Percentiles rank a stretch among this genome's conserved stretches.
Evolutionary conservation across 2,329 filamentous ascomycete genomes (phyloP).

Genomic region (Colletotrichum ledebouriae): DNA sequence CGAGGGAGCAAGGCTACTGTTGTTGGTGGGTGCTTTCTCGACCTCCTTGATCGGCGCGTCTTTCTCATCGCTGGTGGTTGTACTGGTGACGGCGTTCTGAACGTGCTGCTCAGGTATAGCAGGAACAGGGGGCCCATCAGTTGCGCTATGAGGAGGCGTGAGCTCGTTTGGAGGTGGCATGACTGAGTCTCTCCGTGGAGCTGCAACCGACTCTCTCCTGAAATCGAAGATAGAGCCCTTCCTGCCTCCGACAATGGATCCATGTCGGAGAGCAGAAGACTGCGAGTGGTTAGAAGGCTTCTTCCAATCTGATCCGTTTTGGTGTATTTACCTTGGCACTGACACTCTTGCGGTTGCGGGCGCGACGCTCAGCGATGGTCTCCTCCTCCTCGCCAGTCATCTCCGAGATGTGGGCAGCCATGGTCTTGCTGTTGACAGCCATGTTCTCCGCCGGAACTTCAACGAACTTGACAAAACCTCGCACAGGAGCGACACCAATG

Average conservation of each 20-base stretch:
- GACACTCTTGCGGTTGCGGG: constrained; percentile 50
- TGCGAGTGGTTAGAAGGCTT: constrained; percentile 3
- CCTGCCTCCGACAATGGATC: constrained; percentile 32
- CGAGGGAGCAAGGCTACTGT: neutral
- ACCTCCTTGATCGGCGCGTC: constrained; percentile 30
- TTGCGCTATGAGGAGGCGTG: constrained; percentile 39
- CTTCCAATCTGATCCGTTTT: neutral
- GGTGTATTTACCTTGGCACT: constrained; percentile 51
- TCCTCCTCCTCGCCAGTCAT: constrained; percentile 51
- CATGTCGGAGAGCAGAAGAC: constrained; percentile 35
- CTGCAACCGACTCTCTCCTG: constrained; percentile 24
- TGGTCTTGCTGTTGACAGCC: constrained; percentile 78
- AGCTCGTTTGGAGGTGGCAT: constrained; percentile 31
- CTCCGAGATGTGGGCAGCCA: constrained; percentile 76
- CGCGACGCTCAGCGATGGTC: constrained; percentile 40
- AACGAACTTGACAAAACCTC: constrained; percentile 81
- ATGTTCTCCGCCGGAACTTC: constrained; percentile 78
- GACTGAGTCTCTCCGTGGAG: constrained; percentile 21
- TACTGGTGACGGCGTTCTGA: neutral
- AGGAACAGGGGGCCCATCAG: constrained; percentile 33
- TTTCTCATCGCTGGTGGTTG: constrained; percentile 22
- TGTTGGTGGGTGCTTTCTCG: constrained; percentile 25
- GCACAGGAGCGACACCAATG: constrained; percentile 73
- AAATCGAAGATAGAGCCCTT: constrained; percentile 40
- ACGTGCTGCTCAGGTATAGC: constrained; percentile 29